Evolutionary conservation across 352 stramenopile species (phyloP), one percentile per base, ranked within the genome.

Genomic region (Bremia lactucae): DNA sequence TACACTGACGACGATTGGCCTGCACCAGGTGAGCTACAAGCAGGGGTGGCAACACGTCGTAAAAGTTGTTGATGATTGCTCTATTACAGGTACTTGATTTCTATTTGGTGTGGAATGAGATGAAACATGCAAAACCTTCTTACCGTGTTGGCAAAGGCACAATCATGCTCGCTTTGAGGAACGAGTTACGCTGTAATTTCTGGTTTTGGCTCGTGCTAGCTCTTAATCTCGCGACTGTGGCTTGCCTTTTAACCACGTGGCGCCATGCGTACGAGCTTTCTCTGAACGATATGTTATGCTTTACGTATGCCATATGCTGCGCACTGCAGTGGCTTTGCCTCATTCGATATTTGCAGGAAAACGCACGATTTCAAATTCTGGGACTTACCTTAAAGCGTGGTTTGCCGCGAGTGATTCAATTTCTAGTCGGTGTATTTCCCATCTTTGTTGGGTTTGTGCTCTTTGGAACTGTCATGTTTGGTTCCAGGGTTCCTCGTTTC

Each of bases 401-500:
- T 0, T 50, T 91, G 10, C 82, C 82, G 4, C 69, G 74, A 7
- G 77, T 92, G 14, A 46, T 72, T 1, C 69, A 86, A 49, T 92
- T 92, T 49, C 61, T 94, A n/a, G 47, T 74, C 1, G 82, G 82
- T n/a, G 82, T 91, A 15, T 43, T 86, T 1, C 82, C 82, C 2
- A 74, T 94, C 23, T 87, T 92, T 38, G 64, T 92, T 7, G 80
- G 76, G 2, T 94, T 87, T 47, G 77, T 90, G 21, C 48, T 92
- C 4, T 93, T 94, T 24, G 77, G 75, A 25, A 86, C 83, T 4
- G 59, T 88, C 53, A 89, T 88, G 78, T 93, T 94, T 48, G 82
- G 77, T 14, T 72, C 71, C 29, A 82, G 87, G 23, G 67, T 83
- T 22, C 72, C 79, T 42, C 63, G 77, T 5, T 94, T 94, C 55